Conservation (phyloP, 306 rosid species). For the Comarum palustre region DNA sequence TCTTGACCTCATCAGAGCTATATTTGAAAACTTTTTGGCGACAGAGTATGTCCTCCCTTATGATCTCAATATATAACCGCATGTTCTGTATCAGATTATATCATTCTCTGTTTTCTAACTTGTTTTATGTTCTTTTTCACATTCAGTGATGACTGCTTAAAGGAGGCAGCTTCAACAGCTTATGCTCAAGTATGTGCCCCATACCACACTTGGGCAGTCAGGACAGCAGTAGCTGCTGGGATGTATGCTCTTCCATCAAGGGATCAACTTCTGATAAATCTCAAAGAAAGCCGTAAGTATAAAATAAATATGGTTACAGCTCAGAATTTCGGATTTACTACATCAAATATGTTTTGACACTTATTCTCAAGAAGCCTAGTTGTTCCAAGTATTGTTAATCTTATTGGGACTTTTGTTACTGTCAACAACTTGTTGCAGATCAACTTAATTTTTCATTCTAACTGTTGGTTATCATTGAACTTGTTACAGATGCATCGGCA, state of each 20-base stretch:
- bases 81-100: neutral
- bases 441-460: neutral
- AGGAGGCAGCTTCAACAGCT: constrained; percentile 76
- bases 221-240: constrained; percentile 94
- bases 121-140: constrained; percentile 1
- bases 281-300: constrained; percentile 68
- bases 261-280: constrained; percentile 70
- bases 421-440: too few species aligned
- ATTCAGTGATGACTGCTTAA: constrained; percentile 58
- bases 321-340: neutral
- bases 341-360: neutral
- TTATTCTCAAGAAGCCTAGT: neutral
- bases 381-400: neutral
- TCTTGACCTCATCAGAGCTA: constrained; percentile 79
- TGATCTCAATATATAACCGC: neutral
- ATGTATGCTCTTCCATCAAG: constrained; percentile 91
- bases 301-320: constrained; percentile 9
- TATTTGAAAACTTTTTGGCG: constrained; percentile 61
- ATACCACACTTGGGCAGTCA: constrained; percentile 76
- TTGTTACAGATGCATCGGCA: constrained; percentile 66
- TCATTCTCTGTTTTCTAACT: neutral
- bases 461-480: neutral
- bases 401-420: neutral
- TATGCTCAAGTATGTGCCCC: constrained; percentile 86
- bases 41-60: constrained; percentile 48